A percentile compares a stretch with the other conserved stretches of the same genome.
These are phyloP conservation scores for Boletus barrowsii DNA, from an alignment of 768 basidiomycete genomes.

Conservation along the genomic window DNA sequence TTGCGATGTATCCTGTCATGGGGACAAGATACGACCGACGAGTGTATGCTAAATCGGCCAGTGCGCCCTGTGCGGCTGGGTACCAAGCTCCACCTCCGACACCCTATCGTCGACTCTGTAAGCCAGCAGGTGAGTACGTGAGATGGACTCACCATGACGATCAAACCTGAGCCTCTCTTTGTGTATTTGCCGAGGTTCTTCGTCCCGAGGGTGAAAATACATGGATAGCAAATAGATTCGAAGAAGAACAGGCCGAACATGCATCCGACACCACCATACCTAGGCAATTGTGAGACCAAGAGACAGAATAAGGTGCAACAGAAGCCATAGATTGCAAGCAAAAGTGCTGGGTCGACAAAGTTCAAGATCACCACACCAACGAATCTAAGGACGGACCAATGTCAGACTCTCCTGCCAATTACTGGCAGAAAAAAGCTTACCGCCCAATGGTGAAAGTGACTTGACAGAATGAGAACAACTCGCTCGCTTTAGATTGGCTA, in stretches of 20 bases:
- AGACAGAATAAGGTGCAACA: slow-evolving; percentile 52
- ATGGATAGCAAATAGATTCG: slow-evolving; percentile 73
- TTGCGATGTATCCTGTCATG: slow-evolving; percentile 54
- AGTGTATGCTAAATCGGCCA: slow-evolving; percentile 49
- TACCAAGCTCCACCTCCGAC: slow-evolving; percentile 71
- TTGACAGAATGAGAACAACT: slow-evolving; percentile 70
- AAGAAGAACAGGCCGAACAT: slow-evolving; percentile 70
- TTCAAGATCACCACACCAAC: slow-evolving; percentile 58
- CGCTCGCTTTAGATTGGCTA: slow-evolving; percentile 49
- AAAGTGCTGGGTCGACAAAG: slow-evolving; percentile 61
- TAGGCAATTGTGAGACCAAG: slow-evolving; percentile 47
- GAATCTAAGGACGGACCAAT: slow-evolving; percentile 41
- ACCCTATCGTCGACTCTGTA: slow-evolving; percentile 32
- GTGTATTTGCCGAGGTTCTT: slow-evolving; percentile 61
- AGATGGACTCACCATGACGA: slow-evolving; percentile 49
- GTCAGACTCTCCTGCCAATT: slow-evolving; percentile 5
- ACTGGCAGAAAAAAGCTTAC: slow-evolving; percentile 27
- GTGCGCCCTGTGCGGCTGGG: slow-evolving; percentile 55
- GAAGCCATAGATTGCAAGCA: slow-evolving; percentile 53
- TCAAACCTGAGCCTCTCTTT: slow-evolving; percentile 59
- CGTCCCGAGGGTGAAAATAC: slow-evolving; percentile 64
- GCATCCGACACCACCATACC: slow-evolving; percentile 55
- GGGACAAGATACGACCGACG: slow-evolving; percentile 60
- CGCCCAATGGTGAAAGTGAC: slow-evolving; percentile 64
- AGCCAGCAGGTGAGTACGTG: neutral